These are phyloP conservation scores for Jamesozyma spencerorum DNA, from an alignment of 805 yeast genomes.

Conservation along the genomic window DNA sequence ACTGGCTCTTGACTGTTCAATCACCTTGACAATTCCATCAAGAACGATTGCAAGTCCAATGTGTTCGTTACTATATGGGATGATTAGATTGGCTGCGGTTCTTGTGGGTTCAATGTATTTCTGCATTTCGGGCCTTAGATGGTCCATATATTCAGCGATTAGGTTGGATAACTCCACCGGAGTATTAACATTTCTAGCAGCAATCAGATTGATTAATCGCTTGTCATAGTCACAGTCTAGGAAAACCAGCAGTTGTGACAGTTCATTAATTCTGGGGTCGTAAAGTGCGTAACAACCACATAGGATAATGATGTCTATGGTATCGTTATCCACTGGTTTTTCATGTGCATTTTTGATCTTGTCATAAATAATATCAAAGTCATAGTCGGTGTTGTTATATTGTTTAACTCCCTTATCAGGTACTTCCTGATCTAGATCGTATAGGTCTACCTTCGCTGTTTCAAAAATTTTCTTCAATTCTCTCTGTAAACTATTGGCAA, in stretches of 20 bases:
- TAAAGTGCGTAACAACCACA: conserved; percentile 78
- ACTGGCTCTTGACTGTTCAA: conserved; percentile 15
- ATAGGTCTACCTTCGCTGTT: conserved; percentile 21
- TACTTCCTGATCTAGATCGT: conserved; percentile 36
- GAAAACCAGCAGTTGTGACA: conserved; percentile 60
- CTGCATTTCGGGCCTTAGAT: conserved; percentile 25
- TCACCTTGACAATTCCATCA: conserved; percentile 27
- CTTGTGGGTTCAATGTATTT: conserved; percentile 26
- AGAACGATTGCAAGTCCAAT: conserved; percentile 24
- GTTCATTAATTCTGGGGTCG: conserved; percentile 43
- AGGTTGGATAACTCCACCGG: conserved; percentile 15
- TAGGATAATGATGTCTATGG: conserved; percentile 37
- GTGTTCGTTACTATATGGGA: conserved; percentile 23
- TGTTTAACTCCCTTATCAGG: conserved; percentile 10
- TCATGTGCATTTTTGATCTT: conserved; percentile 10
- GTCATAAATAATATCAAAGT: conserved; percentile 25
- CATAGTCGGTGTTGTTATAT: conserved; percentile 24
- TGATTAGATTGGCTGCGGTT: conserved; percentile 25
- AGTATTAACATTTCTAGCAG: conserved; percentile 7
- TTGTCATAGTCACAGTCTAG: conserved; percentile 81
- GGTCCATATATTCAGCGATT: conserved; percentile 23
- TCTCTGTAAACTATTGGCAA: conserved; percentile 31
- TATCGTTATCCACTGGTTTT: not conserved
- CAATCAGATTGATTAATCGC: conserved; percentile 71
- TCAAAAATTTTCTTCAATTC: conserved; percentile 21